phyloP scores from a whole-genome alignment of 176 grass and related monocot species.

The Puya raimondii region DNA sequence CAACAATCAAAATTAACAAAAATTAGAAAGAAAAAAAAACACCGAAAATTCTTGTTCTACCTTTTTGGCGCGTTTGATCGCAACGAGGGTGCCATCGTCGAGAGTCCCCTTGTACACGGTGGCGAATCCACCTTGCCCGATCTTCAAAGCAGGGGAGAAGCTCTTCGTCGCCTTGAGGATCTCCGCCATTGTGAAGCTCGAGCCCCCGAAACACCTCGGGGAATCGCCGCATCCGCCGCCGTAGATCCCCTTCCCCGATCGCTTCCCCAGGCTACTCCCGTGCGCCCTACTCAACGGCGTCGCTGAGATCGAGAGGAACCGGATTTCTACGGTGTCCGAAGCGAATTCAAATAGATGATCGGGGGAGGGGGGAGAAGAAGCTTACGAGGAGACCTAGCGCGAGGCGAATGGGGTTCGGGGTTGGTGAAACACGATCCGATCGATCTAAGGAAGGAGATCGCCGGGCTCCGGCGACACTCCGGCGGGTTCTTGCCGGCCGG shows the following conservation, averaged over 20 bases:
- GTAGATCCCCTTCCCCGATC: background rate
- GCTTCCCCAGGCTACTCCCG: background rate
- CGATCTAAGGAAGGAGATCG: background rate
- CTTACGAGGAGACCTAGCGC: background rate
- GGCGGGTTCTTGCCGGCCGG: background rate
- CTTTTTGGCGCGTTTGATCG: constrained; percentile 81
- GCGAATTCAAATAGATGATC: background rate
- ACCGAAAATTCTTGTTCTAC: constrained; percentile 7
- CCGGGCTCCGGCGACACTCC: background rate
- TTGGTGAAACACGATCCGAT: background rate
- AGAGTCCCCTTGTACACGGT: constrained; percentile 64
- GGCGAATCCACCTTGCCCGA: constrained; percentile 85
- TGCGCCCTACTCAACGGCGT: background rate
- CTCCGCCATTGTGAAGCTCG: constrained; percentile 58
- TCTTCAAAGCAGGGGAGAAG: constrained; percentile 66
- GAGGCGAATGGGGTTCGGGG: background rate
- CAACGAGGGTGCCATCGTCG: constrained; percentile 59
- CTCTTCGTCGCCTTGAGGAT: constrained; percentile 62
- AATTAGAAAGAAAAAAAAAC: background rate
- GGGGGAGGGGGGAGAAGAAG: background rate
- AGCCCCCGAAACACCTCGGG: constrained; percentile 22
- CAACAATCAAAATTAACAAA: background rate
- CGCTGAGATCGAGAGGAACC: background rate
- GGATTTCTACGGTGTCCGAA: background rate
- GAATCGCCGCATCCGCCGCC: background rate